Evolutionary conservation across 306 rosid species (phyloP).

Genomic region (Amphicarpaea edgeworthii): DNA sequence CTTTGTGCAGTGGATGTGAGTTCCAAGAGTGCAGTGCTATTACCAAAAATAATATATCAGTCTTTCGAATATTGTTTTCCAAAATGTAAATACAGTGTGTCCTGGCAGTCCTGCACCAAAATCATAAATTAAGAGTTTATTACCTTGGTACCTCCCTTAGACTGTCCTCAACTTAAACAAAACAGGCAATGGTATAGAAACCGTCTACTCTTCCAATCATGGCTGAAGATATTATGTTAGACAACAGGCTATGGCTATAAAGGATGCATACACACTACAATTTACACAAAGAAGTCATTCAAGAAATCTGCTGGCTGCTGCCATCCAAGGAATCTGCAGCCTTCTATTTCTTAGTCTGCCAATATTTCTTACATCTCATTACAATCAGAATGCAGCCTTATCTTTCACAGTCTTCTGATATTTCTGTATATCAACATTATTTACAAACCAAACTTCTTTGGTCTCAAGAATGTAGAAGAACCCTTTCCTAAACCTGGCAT

Average conservation of each 20-base stretch:
- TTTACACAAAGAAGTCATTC: not conserved
- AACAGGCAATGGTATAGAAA: not conserved
- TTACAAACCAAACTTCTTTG: conserved; percentile 84
- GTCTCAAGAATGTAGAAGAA: conserved; percentile 83
- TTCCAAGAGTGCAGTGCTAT: conserved; percentile 88
- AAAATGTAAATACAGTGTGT: conserved; percentile 73
- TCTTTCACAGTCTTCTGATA: not conserved
- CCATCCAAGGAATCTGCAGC: conserved; percentile 92
- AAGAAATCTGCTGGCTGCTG: conserved; percentile 84
- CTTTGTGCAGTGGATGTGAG: conserved; percentile 76
- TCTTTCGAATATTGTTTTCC: conserved; percentile 85
- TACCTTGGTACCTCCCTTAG: not conserved
- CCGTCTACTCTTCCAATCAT: not conserved
- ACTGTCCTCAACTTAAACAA: conserved; percentile 10
- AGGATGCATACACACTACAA: not conserved
- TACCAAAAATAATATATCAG: conserved; percentile 86
- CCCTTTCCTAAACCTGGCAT: conserved; percentile 82
- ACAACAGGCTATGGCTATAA: conserved; percentile 1
- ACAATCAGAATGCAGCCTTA: conserved; percentile 18
- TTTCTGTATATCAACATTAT: conserved; percentile 30
- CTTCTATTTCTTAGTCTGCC: not conserved
- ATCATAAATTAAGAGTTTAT: conserved; percentile 2
- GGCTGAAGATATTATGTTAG: not conserved
- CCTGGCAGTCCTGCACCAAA: conserved; percentile 62
- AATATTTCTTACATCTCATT: not conserved